Percentiles rank a stretch among this genome's conserved stretches.
phyloP scores from a whole-genome alignment of 1,139 yeast genomes.

The Blastobotrys persicus region DNA sequence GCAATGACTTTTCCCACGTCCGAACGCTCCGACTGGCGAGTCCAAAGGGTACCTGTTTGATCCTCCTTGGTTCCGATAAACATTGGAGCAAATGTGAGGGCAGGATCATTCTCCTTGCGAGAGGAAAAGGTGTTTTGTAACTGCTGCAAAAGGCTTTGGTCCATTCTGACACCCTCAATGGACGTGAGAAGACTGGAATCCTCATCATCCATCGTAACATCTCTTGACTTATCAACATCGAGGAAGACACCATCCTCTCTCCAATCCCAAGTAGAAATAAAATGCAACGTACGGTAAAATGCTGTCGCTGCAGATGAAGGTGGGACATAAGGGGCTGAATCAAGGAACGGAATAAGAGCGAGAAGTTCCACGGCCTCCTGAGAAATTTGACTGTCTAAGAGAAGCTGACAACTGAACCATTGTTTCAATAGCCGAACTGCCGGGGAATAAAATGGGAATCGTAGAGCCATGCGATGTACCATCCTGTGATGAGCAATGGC shows the following conservation, averaged over 20 bases:
- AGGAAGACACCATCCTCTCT: slow-evolving; percentile 77
- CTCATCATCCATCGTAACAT: slow-evolving; percentile 39
- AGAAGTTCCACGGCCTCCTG: slow-evolving; percentile 82
- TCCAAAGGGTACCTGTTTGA: slow-evolving; percentile 80
- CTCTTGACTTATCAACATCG: slow-evolving; percentile 59
- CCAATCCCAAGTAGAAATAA: slow-evolving; percentile 91
- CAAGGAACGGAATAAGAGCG: slow-evolving; percentile 81
- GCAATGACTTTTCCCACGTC: slow-evolving; percentile 51
- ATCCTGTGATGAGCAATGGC: slow-evolving; percentile 81
- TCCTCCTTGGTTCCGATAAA: slow-evolving; percentile 83
- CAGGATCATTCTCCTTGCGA: slow-evolving; percentile 74
- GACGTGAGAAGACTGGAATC: slow-evolving; percentile 20
- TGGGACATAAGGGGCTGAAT: slow-evolving; percentile 74
- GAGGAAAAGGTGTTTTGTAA: slow-evolving; percentile 63
- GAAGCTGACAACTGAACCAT: slow-evolving; percentile 64
- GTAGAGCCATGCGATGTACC: slow-evolving; percentile 64
- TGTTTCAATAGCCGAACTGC: slow-evolving; percentile 79
- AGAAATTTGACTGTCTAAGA: slow-evolving; percentile 57
- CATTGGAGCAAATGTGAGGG: slow-evolving; percentile 72
- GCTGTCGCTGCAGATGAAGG: slow-evolving; percentile 83
- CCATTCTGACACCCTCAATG: slow-evolving; percentile 56
- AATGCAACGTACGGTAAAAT: slow-evolving; percentile 68
- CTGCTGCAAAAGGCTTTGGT: slow-evolving; percentile 58
- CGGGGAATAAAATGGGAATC: slow-evolving; percentile 73
- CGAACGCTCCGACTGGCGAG: slow-evolving; percentile 67